Base-by-base conservation (phyloP, 495 filamentous ascomycete genomes). In the Lasiosphaeriaceae sp. region DNA sequence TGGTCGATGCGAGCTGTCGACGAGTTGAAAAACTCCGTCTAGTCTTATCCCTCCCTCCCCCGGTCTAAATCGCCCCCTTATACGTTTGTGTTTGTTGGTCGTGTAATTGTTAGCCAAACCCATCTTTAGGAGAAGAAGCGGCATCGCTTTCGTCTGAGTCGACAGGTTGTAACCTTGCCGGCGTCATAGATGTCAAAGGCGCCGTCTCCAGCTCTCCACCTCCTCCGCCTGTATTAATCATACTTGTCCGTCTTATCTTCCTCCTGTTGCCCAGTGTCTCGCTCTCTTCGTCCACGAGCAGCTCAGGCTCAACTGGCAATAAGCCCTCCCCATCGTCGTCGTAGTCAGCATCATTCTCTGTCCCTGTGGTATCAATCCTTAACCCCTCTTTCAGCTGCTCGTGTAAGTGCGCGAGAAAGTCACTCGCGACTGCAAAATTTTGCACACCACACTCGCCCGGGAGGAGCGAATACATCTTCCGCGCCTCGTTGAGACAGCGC, bases 401-500 rank as follows among this genome's bases (percentile, higher is more conserved):
- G 12, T 82, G 74, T 23, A 94, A 75, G 7, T 79, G 78, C 29
- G 83, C 79, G 34, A 90, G 64, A 61, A 89, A 89, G 74, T 87
- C 71, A 74, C 80, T 66, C 58, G 83, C 80, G 75, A 82, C 34
- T 55, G 65, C 58, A 80, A 85, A 83, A 19, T 71, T 71, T 46
- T 75, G 71, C 0, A 83, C 72, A 12, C 80, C 83, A 52, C 84
- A 76, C 37, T 76, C 72, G n/a, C 79, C 74, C 0, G 82, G 71
- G 2, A 87, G 73, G 20, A 80, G 72, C 19, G 80, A 77, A 69
- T 96, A 95, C 50, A 90, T 81, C 54, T 75, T 77, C 22, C 84
- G 74, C 0, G 89, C 90, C 54, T 86, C 83, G 48, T 88, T 83
- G 14, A 96, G 73, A 59, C 88, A 89, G 12, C 78, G 74, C 50